phyloP scores from a whole-genome alignment of 768 basidiomycete species.

The Hygrocybe coccinea region DNA sequence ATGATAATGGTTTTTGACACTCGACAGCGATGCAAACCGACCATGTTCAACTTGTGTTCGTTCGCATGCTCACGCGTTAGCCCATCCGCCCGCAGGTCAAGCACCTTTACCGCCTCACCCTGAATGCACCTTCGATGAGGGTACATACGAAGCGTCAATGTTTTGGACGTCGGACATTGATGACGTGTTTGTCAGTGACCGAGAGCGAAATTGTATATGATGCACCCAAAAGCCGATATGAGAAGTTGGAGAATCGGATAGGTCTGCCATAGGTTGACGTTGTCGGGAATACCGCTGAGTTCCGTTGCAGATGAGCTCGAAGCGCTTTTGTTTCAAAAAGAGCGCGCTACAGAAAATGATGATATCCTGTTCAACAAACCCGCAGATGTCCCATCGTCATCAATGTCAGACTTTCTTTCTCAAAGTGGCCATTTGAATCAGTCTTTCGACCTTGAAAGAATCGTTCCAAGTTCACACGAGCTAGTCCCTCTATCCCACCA shows the following conservation, averaged over 20 bases:
- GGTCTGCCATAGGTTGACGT: slow-evolving; percentile 37
- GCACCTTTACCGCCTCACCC: slow-evolving; percentile 51
- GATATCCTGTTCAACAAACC: not conserved
- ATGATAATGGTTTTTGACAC: too few species aligned
- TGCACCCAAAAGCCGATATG: slow-evolving; percentile 55
- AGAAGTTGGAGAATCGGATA: slow-evolving; percentile 63
- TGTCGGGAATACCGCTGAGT: not conserved
- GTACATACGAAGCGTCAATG: slow-evolving; percentile 29
- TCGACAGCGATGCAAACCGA: slow-evolving; percentile 52
- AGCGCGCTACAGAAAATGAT: slow-evolving; percentile 24
- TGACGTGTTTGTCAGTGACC: slow-evolving; percentile 30
- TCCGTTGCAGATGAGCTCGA: slow-evolving; percentile 57
- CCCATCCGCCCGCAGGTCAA: slow-evolving; percentile 56
- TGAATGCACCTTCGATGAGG: slow-evolving; percentile 75
- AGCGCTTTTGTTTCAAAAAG: slow-evolving; percentile 56
- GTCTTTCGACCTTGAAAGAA: too few species aligned
- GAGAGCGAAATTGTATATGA: slow-evolving; percentile 40
- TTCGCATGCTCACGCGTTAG: slow-evolving; percentile 64
- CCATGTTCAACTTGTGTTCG: slow-evolving; percentile 76
- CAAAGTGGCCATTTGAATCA: not conserved
- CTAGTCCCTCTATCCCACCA: too few species aligned
- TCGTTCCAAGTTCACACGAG: too few species aligned
- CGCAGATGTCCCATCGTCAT: not conserved
- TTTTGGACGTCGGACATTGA: too few species aligned
- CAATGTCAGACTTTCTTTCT: not conserved